These are phyloP conservation scores for Flaveria ramosissima DNA, from an alignment of 129 eudicot species.

Conservation along the genomic window DNA sequence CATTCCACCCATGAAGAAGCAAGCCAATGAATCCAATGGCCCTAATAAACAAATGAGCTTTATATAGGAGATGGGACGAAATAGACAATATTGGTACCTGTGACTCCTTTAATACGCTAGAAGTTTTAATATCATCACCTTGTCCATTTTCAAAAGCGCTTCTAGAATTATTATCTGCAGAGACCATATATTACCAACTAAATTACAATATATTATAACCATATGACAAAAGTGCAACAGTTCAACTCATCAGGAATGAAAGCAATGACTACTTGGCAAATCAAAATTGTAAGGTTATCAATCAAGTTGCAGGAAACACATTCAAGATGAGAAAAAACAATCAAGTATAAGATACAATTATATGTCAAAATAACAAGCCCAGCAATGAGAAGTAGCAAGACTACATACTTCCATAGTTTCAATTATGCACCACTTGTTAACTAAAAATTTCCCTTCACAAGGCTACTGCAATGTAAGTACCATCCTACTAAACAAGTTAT, in stretches of 20 bases:
- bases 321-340: background rate
- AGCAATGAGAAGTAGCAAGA: background rate
- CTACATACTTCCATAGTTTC: background rate
- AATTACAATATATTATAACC: background rate
- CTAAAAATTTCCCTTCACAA: background rate
- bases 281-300: background rate
- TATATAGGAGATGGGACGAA: background rate
- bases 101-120: conserved; percentile 32
- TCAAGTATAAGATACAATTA: background rate
- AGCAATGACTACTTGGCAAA: background rate
- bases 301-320: conserved; percentile 9
- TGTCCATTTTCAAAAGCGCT: conserved; percentile 44
- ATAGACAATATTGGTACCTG: conserved; percentile 29
- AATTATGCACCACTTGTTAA: background rate
- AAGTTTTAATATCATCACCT: conserved; percentile 41
- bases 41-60: background rate
- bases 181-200: conserved; percentile 19
- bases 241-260: background rate
- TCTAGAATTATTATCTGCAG: conserved; percentile 55
- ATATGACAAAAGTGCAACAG: background rate
- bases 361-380: background rate
- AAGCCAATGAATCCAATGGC: background rate
- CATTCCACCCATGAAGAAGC: background rate
- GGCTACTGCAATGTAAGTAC: background rate
- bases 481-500: background rate